Evolutionary conservation across 768 basidiomycete species (phyloP), one percentile per base, ranked within the genome.

Genomic region (Tubosaeta sp.): DNA sequence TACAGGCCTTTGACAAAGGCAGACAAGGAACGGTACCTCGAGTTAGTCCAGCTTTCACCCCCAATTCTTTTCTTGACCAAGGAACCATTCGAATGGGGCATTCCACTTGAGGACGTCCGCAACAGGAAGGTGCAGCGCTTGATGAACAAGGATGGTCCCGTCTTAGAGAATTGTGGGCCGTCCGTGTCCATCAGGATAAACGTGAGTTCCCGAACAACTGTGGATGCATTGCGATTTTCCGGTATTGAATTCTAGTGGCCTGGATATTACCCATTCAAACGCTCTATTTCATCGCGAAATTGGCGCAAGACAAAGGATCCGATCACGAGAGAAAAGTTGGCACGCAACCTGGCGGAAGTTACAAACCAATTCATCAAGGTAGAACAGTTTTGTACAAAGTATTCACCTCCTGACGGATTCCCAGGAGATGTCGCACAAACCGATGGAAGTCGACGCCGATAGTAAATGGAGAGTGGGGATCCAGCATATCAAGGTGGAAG

Each of bases 271-370:
- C 77, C 79, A 49, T 88, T 84, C 83, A 83, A 79, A 58, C 72
- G 81, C 47, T 85, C 86, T 63, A 86, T 89, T 57, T 82, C 84
- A 9, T 88, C 86, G 8, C 80, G 82, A 62, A 85, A 89, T 65
- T 88, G 85, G 67, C 76, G 82, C 29, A 87, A 79, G 63, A 84
- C 79, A 2, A 86, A 85, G 35, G 78, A 82, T 27, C 87, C 86
- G 4, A 87, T 87, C 56, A 88, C 85, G 2, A 76, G 78, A 33
- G 77, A 78, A 37, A 88, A 85, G 62, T 72, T 88, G 6, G 86
- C 83, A 1, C 84, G 82, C 63, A 85, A 81, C 55, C 74, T 89
- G 16, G 84, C 85, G 4, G 87, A 82, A 70, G 81, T 81, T 54
- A 78, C 86, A 2, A 70, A 75, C 50, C 79, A 80, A 35, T 89